Base-by-base conservation (phyloP, 2,329 filamentous ascomycete species). In the Trichophyton simii region DNA sequence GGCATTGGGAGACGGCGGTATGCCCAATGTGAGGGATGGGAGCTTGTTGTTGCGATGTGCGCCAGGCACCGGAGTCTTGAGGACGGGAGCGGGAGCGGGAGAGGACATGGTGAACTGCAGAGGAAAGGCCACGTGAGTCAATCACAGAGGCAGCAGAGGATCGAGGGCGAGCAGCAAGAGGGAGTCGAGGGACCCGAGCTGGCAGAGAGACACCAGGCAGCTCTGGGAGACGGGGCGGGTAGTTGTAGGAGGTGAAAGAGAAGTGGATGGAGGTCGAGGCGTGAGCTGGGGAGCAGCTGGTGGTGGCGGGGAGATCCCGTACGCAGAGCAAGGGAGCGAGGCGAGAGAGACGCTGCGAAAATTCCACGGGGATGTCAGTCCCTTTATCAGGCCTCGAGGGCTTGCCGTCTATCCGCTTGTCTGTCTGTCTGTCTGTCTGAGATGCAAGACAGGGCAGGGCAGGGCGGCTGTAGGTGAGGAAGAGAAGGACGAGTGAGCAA, bases 21-120 rank as follows among this genome's bases (percentile, higher is more conserved):
- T 97, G 54, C 91, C 89, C 61, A 97, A 83, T 52, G 91, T 92
- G 62, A 97, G 82, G 68, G 88, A 85, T 31, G 90, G 90, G 60
- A 87, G 80, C 66, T 80, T 78, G 67, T 79, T 80, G 65, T 79
- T 80, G 65, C 80, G 80, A 67, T 85, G 82, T 66, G 79, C 80
- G 65, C 89, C 88, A 44, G 87, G 88, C 61, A 95, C 86, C 64
- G 90, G 89, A 60, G 90, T 88, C 64, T 90, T 87, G 61, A 95
- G 86, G 62, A 95, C 83, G 63, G 52, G 52, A 60, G 87, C 83
- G 63, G 52, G 52, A 60, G 87, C 88, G 59, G 88, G 86, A 57
- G 87, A 85, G 62, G 87, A 84, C 86, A 91, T 88, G 68, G 80
- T 82, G 69, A 59, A 38, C 34, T 13, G 34, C 8, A 54, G 69